These are phyloP conservation scores for Pezicula neosporulosa DNA, from an alignment of 2,329 filamentous ascomycete species.

Conservation along the genomic window DNA sequence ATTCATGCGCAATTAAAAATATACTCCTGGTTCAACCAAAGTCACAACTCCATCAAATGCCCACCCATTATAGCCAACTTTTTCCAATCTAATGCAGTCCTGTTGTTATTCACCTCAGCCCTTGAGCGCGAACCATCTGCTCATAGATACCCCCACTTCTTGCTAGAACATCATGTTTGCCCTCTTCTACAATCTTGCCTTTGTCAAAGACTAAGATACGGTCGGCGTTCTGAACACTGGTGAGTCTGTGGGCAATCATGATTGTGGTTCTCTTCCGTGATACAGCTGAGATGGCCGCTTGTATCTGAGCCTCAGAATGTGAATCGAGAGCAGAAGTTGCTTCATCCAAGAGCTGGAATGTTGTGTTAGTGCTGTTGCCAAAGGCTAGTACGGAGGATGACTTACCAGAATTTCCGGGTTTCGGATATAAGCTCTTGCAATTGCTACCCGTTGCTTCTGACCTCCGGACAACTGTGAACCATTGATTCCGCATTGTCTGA, in stretches of 20 bases:
- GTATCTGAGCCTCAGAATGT: constrained; percentile 60
- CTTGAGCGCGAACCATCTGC: constrained; percentile 20
- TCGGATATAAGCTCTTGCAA: constrained; percentile 72
- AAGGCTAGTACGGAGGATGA: too few species aligned
- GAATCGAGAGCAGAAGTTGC: constrained; percentile 66
- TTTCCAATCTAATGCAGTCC: too few species aligned
- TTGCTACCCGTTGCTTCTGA: constrained; percentile 74
- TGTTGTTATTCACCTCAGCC: constrained; percentile 6
- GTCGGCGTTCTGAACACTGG: constrained; percentile 53
- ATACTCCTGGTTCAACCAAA: too few species aligned
- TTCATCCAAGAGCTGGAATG: constrained; percentile 58
- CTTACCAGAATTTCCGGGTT: constrained; percentile 66
- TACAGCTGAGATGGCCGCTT: constrained; percentile 60
- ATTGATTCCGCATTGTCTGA: constrained; percentile 59
- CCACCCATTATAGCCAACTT: too few species aligned
- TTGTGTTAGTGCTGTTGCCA: too few species aligned
- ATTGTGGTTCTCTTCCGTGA: constrained; percentile 50
- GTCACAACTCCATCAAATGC: too few species aligned
- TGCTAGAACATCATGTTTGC: constrained; percentile 50
- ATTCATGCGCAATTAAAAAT: too few species aligned
- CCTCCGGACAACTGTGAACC: constrained; percentile 74
- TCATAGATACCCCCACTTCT: constrained; percentile 45
- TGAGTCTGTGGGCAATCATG: constrained; percentile 54
- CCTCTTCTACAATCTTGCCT: constrained; percentile 48
- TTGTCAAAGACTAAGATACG: constrained; percentile 54